A percentile compares a stretch with the other conserved stretches of the same genome.
Conservation (phyloP, 257 asterid genomes). For the Solanum piurae region DNA sequence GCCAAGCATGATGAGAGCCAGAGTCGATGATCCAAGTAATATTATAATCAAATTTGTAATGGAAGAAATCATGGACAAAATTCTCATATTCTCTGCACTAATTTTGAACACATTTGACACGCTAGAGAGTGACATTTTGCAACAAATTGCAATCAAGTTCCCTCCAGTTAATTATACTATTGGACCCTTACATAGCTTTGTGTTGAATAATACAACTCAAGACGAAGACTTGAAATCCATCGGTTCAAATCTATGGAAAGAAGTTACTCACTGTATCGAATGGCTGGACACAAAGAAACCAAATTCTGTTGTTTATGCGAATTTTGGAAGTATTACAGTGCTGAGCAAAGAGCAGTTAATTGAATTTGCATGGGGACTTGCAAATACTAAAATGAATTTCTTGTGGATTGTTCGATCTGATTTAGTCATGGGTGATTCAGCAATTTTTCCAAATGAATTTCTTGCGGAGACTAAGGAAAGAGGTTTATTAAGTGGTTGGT, state of each 20-base stretch:
- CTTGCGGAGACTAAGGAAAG: slow-evolving; percentile 5
- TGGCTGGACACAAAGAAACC: slow-evolving; percentile 16
- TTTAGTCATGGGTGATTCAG: slow-evolving; percentile 6
- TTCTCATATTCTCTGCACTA: slow-evolving; percentile 10
- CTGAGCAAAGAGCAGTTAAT: not conserved
- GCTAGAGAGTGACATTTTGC: slow-evolving; percentile 11
- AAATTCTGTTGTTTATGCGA: slow-evolving; percentile 25
- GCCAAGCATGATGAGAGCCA: slow-evolving; percentile 16
- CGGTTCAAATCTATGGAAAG: slow-evolving; percentile 27
- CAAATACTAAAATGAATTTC: slow-evolving; percentile 10
- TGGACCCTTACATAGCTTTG: slow-evolving; percentile 7
- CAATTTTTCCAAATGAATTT: slow-evolving; percentile 12
- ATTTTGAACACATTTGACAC: slow-evolving; percentile 11
- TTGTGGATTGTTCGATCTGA: slow-evolving; percentile 21
- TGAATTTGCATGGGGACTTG: slow-evolving; percentile 33
- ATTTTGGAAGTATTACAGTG: slow-evolving; percentile 11
- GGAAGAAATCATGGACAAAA: slow-evolving; percentile 8
- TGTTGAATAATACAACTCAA: not conserved
- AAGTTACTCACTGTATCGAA: slow-evolving; percentile 15
- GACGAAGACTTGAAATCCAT: not conserved
- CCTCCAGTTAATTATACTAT: slow-evolving; percentile 7
- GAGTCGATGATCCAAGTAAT: slow-evolving; percentile 7
- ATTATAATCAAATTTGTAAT: not conserved
- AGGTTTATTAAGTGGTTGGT: slow-evolving; percentile 14
- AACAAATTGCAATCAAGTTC: not conserved